Conservation (phyloP, 2,329 filamentous ascomycete species). For the Scolecobasidium constrictum region DNA sequence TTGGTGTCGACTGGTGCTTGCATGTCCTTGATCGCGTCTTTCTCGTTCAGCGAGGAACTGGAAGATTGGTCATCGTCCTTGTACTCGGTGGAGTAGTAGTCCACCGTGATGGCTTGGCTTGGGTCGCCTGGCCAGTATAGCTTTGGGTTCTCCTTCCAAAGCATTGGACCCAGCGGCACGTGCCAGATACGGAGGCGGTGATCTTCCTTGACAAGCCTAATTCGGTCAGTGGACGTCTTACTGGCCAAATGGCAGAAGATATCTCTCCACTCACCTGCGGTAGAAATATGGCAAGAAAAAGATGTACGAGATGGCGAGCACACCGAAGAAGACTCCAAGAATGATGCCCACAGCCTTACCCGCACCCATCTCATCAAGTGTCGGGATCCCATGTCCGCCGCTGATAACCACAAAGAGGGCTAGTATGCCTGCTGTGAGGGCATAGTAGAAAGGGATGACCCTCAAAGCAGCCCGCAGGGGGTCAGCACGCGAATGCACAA, state of each 20-base stretch:
- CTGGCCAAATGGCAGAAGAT: no score
- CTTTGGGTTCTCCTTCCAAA: conserved; percentile 30
- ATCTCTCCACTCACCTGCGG: no score
- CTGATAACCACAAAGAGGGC: conserved; percentile 51
- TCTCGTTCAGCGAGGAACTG: no score
- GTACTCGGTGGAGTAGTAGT: conserved; percentile 29
- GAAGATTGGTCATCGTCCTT: not conserved
- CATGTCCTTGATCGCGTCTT: conserved; percentile 45
- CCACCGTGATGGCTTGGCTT: conserved; percentile 25
- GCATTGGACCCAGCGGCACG: conserved; percentile 41
- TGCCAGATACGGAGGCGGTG: conserved; percentile 48
- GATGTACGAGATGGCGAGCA: conserved; percentile 17
- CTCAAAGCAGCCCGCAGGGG: conserved; percentile 63
- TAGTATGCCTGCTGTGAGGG: conserved; percentile 58
- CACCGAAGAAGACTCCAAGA: conserved; percentile 15
- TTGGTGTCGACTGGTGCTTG: no score
- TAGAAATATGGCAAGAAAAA: conserved; percentile 51
- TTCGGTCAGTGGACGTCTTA: no score
- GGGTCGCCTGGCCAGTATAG: conserved; percentile 29
- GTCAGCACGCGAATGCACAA: conserved; percentile 58
- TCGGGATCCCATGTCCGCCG: conserved; percentile 8
- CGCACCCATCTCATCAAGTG: conserved; percentile 19
- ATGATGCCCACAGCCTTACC: conserved; percentile 19
- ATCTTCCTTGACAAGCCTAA: conserved; percentile 48
- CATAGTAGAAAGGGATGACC: conserved; percentile 64